Base-by-base conservation (phyloP, 2,329 filamentous ascomycete genomes). In the Penicillium hordei region DNA sequence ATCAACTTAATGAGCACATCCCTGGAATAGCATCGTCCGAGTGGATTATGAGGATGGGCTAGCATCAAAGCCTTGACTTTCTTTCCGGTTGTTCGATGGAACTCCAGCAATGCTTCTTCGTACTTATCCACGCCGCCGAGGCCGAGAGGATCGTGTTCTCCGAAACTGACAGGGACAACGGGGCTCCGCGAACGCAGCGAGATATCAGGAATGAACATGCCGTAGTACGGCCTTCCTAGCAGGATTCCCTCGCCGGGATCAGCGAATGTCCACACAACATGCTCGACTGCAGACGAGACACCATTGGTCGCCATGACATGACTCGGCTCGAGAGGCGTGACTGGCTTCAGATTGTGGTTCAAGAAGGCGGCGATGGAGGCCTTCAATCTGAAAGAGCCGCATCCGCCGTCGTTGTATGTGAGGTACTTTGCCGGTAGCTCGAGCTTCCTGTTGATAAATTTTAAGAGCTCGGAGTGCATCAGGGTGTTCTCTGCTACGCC, bases 401-500 rank as follows among this genome's bases (percentile, higher is more conserved):
- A 55, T 1, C 66, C 66, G 3, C 74, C 74, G 15, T 76, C 71
- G n/a, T 75, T 73, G 58, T 76, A 77, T 13, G 74, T 76, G 43
- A 77, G 69, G 21, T 67, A 70, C 43, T 67, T 63, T 17, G 64
- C 60, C 0, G 69, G 67, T 1, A 75, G 49, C 2, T 74, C 64
- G 7, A 78, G 62, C 44, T 77, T 75, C 2, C 64, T 61, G 62
- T 80, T 77, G 31, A 72, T 50, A 78, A 78, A 79, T 21, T 76
- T 63, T 2, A 75, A 66, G 3, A 83, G 72, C 3, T 72, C 64
- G 19, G 75, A 64, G 55, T 83, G 81, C 81, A 83, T 82, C 42
- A 84, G 74, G 0, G 70, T 68, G 63, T 84, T 83, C 65, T 84
- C 82, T 6, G 82, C 82, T 1, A 83, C 72, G 1, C 81, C 81